Percentiles rank a stretch among this genome's conserved stretches.
These are phyloP conservation scores for Pichia exigua DNA, from an alignment of 805 yeast genomes.

Conservation along the genomic window DNA sequence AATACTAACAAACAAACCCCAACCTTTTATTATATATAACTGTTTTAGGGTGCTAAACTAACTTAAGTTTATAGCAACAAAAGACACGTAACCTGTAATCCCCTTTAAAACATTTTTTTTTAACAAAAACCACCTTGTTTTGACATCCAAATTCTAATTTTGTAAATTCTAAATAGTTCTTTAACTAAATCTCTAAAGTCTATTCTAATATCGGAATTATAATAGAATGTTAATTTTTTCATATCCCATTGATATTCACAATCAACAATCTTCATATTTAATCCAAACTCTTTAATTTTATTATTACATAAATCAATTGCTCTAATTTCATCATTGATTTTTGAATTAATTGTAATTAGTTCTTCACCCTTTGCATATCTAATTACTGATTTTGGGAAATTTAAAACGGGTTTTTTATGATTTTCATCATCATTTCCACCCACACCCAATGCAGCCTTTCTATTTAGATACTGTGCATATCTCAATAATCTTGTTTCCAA, in stretches of 20 bases:
- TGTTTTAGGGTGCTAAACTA: not conserved
- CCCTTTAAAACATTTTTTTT: not conserved
- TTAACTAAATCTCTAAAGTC: constrained; percentile 74
- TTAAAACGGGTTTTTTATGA: constrained; percentile 38
- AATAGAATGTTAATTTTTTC: constrained; percentile 71
- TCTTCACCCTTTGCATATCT: constrained; percentile 58
- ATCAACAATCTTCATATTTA: constrained; percentile 56
- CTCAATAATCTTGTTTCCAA: constrained; percentile 66
- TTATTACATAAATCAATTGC: constrained; percentile 56
- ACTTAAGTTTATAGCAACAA: not conserved
- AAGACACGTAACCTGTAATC: not conserved
- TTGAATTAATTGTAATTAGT: constrained; percentile 47
- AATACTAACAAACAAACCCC: not conserved
- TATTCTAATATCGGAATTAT: constrained; percentile 52
- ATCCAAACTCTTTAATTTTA: constrained; percentile 43
- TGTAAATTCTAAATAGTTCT: constrained; percentile 66
- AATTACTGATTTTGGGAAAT: constrained; percentile 61
- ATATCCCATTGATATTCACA: constrained; percentile 86
- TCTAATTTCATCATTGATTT: constrained; percentile 60
- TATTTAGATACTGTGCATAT: constrained; percentile 60
- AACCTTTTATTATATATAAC: not conserved
- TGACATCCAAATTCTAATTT: constrained; percentile 86
- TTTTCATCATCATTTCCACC: constrained; percentile 2
- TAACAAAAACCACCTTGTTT: constrained; percentile 15
- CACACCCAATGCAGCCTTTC: constrained; percentile 49